Evolutionary conservation across 176 grass and related monocot species (phyloP), one percentile per base, ranked within the genome.

Genomic region (Rhynchospora pubera): DNA sequence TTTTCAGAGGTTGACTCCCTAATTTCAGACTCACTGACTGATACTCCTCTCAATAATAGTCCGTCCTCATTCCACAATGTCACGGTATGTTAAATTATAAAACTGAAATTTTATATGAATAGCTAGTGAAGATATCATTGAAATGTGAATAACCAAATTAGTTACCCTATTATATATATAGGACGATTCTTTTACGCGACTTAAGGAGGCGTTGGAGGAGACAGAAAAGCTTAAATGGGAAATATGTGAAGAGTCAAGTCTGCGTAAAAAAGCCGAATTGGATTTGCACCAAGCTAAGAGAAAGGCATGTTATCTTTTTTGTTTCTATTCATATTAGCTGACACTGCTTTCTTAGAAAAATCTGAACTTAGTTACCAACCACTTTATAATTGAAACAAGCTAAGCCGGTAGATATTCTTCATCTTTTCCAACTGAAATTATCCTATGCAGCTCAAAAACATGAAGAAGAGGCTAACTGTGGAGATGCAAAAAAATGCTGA

Each of bases 181-280:
- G 57, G 75, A 85, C 28, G 87, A 89, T 62, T 18, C 78, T 65
- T 78, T 84, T 80, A 82, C 85, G 69, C 82, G 79, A 83, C 81
- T 89, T 43, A 68, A 85, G 71, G 79, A 23, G 63, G 83, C 72
- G 7, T 24, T 86, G 71, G 47, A 9, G 13, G 90, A 93, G 28
- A 61, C 86, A 84, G 85, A 89, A 60, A n/a, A 61, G n/a, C n/a
- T n/a, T n/a, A n/a, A n/a, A n/a, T n/a, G n/a, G n/a, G n/a, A n/a
- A n/a, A n/a, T n/a, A n/a, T n/a, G n/a, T n/a, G n/a, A n/a, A n/a
- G n/a, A n/a, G n/a, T n/a, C n/a, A n/a, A n/a, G n/a, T n/a, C n/a
- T n/a, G 23, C 90, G 90, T 24, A 82, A 87, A 64, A 89, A 87
- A 53, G 93, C 85, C 46, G 88, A 97, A 77, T 78, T 60, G 22